Evolutionary conservation across 805 yeast species (phyloP).

Genomic region (Candida insectalens): DNA sequence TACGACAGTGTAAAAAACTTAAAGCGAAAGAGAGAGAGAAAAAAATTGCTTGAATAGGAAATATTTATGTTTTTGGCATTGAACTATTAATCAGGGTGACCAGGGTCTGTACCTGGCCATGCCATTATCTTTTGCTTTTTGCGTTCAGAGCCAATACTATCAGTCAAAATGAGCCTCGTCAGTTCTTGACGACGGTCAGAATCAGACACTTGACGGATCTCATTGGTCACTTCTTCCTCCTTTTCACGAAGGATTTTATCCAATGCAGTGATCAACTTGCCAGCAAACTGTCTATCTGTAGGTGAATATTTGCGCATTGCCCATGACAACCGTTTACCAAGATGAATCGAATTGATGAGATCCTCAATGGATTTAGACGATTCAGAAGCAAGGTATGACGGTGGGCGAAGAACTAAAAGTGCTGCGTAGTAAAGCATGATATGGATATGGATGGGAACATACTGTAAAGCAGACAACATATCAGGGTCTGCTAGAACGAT

Average conservation of each 20-base stretch:
- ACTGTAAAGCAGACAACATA: constrained; percentile 43
- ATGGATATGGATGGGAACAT: constrained; percentile 66
- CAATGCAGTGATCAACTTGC: constrained; percentile 26
- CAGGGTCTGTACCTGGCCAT: constrained; percentile 65
- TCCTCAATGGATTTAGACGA: constrained; percentile 16
- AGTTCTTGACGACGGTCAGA: constrained; percentile 3
- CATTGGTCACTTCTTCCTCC: constrained; percentile 13
- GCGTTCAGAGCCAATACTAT: constrained; percentile 2
- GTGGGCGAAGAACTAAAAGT: constrained; percentile 42
- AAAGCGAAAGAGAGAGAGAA: too few species aligned
- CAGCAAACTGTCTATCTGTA: constrained; percentile 42
- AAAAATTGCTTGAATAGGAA: too few species aligned
- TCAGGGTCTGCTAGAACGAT: constrained; percentile 51
- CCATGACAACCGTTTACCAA: constrained; percentile 34
- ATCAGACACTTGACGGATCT: constrained; percentile 5
- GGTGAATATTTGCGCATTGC: constrained; percentile 37
- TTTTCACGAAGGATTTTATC: constrained; percentile 20
- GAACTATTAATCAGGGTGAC: constrained; percentile 51
- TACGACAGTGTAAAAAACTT: too few species aligned
- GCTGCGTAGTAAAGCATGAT: constrained; percentile 65
- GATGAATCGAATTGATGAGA: constrained; percentile 28
- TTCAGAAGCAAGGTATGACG: constrained; percentile 17
- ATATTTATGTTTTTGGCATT: too few species aligned
- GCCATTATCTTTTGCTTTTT: constrained; percentile 29
- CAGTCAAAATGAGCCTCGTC: background rate